phyloP scores from a whole-genome alignment of 768 basidiomycete genomes.

The Termitomyces heimii region DNA sequence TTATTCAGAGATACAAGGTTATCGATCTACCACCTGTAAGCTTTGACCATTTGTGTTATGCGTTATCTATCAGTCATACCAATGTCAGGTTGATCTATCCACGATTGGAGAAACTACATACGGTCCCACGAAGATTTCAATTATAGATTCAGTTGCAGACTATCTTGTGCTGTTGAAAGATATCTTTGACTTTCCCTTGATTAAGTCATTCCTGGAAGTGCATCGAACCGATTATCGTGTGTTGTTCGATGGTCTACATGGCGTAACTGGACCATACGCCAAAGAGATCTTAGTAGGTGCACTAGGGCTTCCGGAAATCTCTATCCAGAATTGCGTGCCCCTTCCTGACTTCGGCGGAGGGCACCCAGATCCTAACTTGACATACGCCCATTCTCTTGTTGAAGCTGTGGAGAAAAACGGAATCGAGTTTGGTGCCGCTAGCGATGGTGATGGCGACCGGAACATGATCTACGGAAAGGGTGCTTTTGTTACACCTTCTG shows the following conservation, averaged over 20 bases:
- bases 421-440: slow-evolving; percentile 93
- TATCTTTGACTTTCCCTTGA: slow-evolving; percentile 93
- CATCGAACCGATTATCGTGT: slow-evolving; percentile 71
- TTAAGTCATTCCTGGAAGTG: slow-evolving; percentile 78
- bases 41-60: slow-evolving; percentile 5
- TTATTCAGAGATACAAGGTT: slow-evolving; percentile 78
- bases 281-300: slow-evolving; percentile 78
- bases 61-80: slow-evolving; percentile 1
- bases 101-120: slow-evolving; percentile 75
- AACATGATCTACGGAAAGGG: slow-evolving; percentile 99
- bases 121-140: slow-evolving; percentile 78
- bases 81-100: slow-evolving; percentile 68
- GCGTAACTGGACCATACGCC: slow-evolving; percentile 97
- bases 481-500: slow-evolving; percentile 96
- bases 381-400: slow-evolving; percentile 93
- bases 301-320: slow-evolving; percentile 73
- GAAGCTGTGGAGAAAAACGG: slow-evolving; percentile 82
- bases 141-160: slow-evolving; percentile 92
- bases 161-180: slow-evolving; percentile 77
- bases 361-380: slow-evolving; percentile 98
- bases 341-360: slow-evolving; percentile 96
- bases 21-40: slow-evolving; percentile 73
- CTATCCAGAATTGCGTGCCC: slow-evolving; percentile 87
- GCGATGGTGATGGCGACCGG: slow-evolving; percentile 95
- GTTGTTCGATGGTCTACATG: slow-evolving; percentile 93